Base-by-base conservation (phyloP, 129 eudicot genomes). In the Deinandra increscens region DNA sequence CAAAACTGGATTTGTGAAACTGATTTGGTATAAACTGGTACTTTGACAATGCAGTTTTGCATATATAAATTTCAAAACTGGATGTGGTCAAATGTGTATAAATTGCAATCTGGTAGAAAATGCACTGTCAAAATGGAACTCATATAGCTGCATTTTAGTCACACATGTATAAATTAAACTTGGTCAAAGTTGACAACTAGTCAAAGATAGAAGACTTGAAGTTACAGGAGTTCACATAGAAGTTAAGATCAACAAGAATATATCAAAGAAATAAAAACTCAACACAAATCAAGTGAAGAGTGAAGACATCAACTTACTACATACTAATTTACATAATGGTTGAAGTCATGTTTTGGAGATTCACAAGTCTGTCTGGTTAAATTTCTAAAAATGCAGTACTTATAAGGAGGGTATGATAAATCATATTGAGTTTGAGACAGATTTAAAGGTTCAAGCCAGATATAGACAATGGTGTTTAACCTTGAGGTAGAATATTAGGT, bases 391-490 rank as follows among this genome's bases (percentile, higher is more conserved):
- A 50, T n/a, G n/a, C 56, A 50, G 17, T 50, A 18, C 23, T 50
- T n/a, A n/a, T n/a, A n/a, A n/a, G n/a, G n/a, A n/a, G n/a, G n/a
- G n/a, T n/a, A n/a, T n/a, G n/a, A 53, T 53, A 39, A 19, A 18
- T 41, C 36, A 42, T 15, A 19, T 33, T 9, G 18, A 14, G 19
- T n/a, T n/a, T 46, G 4, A 59, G 23, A 20, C 7, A 43, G 5
- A 36, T 0, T 22, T 18, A 34, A 19, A 55, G 26, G 31, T 55
- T 13, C 60, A 8, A 22, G 22, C 34, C 33, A 48, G 36, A 61
- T 72, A 72, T 72, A 75, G 26, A 66, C 61, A 75, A 44, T 9
- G 49, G 67, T 75, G 23, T 41, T 75, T 62, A 20, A 37, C 22
- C 58, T n/a, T 12, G 46, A 33, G 62, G 15, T 8, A 60, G 42